Conservation (phyloP, 495 filamentous ascomycete species). For the Halenospora varia region DNA sequence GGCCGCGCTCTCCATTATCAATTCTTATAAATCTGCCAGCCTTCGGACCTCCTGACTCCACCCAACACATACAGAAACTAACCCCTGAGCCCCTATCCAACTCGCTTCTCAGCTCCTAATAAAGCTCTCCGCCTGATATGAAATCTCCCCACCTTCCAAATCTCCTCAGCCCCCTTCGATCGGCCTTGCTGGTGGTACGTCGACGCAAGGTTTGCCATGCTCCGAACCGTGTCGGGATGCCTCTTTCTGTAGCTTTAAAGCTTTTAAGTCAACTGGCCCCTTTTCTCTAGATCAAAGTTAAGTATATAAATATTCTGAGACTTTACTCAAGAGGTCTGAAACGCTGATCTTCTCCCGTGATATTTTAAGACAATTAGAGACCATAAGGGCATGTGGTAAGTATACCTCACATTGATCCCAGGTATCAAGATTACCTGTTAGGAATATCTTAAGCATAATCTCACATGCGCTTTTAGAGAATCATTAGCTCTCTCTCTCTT, state of each 20-base stretch:
- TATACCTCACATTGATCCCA: not conserved
- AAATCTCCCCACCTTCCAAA: too few relatives aligned
- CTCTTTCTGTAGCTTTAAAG: not conserved
- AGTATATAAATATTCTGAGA: not conserved
- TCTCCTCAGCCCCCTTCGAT: not conserved
- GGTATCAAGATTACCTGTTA: not conserved
- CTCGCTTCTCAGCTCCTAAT: too few relatives aligned
- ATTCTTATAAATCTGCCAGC: too few relatives aligned
- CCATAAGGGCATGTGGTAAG: slow-evolving; percentile 1
- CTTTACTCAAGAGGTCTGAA: not conserved
- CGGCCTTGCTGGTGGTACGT: not conserved
- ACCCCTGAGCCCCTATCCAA: too few relatives aligned
- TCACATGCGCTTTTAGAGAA: not conserved
- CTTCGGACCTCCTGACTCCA: too few relatives aligned
- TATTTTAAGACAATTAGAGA: not conserved
- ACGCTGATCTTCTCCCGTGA: not conserved
- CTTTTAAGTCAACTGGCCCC: not conserved
- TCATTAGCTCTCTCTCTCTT: not conserved
- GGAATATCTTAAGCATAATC: not conserved
- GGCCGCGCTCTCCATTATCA: too few relatives aligned
- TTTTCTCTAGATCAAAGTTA: not conserved
- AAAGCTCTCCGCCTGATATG: too few relatives aligned
- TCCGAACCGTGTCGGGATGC: not conserved
- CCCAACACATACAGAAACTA: too few relatives aligned
- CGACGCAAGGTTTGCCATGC: not conserved